Conservation (phyloP, 2,329 filamentous ascomycete species). For the Corynespora cassiicola region DNA sequence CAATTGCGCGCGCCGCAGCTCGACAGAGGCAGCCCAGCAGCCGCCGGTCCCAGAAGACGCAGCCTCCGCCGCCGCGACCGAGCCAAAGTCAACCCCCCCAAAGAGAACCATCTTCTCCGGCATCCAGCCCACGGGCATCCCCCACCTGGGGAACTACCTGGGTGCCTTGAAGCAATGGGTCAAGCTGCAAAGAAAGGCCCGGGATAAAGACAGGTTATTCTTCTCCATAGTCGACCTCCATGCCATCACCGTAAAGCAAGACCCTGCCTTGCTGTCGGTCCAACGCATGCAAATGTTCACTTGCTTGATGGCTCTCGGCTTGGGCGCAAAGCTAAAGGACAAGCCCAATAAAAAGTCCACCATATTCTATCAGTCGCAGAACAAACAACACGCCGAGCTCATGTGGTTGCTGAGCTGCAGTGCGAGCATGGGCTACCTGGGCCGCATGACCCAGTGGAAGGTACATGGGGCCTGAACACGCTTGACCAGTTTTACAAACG, state of each 20-base stretch:
- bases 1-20: conserved; percentile 16
- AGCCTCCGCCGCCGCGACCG: too few relatives aligned
- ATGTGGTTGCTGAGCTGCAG: conserved; percentile 98
- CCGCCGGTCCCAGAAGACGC: conserved; percentile 1
- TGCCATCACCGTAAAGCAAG: conserved; percentile 79
- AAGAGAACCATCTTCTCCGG: conserved; percentile 77
- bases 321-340: conserved; percentile 81
- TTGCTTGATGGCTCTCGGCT: conserved; percentile 80
- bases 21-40: conserved; percentile 1
- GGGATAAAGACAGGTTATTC: conserved; percentile 67
- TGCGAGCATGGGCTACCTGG: conserved; percentile 90
- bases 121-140: conserved; percentile 94
- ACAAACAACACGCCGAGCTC: conserved; percentile 82
- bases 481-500: not conserved
- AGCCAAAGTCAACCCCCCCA: conserved; percentile 1
- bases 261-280: conserved; percentile 65
- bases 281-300: conserved; percentile 79
- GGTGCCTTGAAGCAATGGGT: conserved; percentile 90
- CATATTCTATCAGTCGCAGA: conserved; percentile 83
- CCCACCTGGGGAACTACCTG: conserved; percentile 94
- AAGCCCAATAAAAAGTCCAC: too few relatives aligned
- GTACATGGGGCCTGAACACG: conserved; percentile 51
- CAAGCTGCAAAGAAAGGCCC: conserved; percentile 71
- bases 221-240: conserved; percentile 95
- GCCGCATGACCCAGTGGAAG: conserved; percentile 99